Conservation (phyloP, 2,329 filamentous ascomycete genomes). For the Pyrenophora teres region DNA sequence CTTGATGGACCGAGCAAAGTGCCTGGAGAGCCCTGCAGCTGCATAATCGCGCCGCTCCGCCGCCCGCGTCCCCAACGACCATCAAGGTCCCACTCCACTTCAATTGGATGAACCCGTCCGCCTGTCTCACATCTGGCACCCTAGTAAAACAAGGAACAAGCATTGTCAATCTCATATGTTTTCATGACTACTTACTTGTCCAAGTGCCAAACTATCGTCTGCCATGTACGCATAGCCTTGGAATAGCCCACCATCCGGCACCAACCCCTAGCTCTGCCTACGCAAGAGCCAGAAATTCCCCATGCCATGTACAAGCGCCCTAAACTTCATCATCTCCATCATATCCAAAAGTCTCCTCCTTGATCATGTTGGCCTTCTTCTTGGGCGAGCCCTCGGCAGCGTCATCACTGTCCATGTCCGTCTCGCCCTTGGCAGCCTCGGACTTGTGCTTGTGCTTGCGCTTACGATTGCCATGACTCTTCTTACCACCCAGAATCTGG, state of each 20-base stretch:
- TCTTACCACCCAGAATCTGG: no score
- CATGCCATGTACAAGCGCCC: background rate
- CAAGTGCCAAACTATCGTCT: background rate
- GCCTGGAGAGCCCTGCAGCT: conserved; percentile 21
- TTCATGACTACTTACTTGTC: no score
- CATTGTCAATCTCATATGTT: no score
- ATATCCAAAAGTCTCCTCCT: background rate
- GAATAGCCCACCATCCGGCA: background rate
- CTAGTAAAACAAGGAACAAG: no score
- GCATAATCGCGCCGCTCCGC: conserved; percentile 23
- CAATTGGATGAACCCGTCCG: background rate
- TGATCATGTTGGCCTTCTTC: conserved; percentile 12
- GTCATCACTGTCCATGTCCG: background rate
- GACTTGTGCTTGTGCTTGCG: conserved; percentile 30
- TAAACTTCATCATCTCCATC: background rate
- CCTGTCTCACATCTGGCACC: no score
- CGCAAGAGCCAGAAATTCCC: no score
- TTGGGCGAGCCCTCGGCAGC: conserved; percentile 15
- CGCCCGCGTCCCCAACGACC: conserved; percentile 13
- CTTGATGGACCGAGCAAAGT: conserved; percentile 5
- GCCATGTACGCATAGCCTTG: background rate
- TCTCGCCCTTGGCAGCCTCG: conserved; percentile 6
- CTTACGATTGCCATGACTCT: conserved; percentile 12
- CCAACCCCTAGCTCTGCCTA: no score
- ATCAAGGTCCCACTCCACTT: conserved; percentile 5